Evolutionary conservation across 352 stramenopile genomes (phyloP), one percentile per base, ranked within the genome.

Genomic region (Phytophthora chlamydospora): DNA sequence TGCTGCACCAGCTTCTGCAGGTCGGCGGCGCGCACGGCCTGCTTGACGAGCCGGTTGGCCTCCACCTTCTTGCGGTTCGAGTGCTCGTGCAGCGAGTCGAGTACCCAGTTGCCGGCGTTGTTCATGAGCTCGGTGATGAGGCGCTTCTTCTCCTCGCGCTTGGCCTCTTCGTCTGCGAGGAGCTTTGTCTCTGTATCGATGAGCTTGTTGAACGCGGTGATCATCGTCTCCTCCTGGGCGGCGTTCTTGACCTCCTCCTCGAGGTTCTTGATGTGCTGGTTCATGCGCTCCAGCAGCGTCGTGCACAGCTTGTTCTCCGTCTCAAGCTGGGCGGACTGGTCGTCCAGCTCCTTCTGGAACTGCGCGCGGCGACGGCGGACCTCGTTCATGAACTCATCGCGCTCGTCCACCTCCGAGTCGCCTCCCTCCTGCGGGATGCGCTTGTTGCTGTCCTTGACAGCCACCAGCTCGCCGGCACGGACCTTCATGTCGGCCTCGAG

Each of bases 311-410:
- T 75, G 67, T 89, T 85, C 63, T 95, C 87, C 1, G 72, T 71
- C 58, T 92, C 83, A 34, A 95, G 82, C 66, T 93, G 81, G 24
- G 61, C 62, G 31, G 88, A 72, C 52, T 93, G 81, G 63, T 89
- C 78, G 47, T 93, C 80, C 34, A 95, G 70, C 48, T 93, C 83
- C 68, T 91, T 90, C 72, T 95, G 87, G 78, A 94, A 95, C 52
- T 89, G 78, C 4, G 66, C 72, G 46, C 87, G 87, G 51, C 85
- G 87, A 42, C 74, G 71, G 34, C 87, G 87, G 7, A 94, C 85
- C 10, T 93, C 83, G 66, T 95, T 95, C 87, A 95, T 95, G 58
- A 94, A 95, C 67, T 91, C 83, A 52, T 95, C 87, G 44, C 87
- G 83, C 55, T 93, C 81, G 51, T 95, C 85, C 14, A 93, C 68